Percentiles rank a stretch among this genome's conserved stretches.
These are phyloP conservation scores for Daedaleopsis sinensis DNA, from an alignment of 768 basidiomycete genomes.

Conservation along the genomic window DNA sequence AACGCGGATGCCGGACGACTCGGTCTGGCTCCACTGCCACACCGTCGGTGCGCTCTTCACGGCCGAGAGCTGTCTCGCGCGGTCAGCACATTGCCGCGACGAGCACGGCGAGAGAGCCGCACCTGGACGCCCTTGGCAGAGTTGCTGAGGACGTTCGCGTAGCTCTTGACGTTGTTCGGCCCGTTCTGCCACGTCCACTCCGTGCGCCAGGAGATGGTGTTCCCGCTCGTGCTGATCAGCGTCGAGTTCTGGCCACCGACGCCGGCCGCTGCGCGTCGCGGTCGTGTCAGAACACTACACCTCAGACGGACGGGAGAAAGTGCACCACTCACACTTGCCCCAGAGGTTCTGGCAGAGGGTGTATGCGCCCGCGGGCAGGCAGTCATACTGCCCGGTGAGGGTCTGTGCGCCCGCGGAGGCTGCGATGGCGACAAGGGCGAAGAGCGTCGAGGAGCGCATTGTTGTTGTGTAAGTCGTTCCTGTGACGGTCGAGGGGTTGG, in stretches of 20 bases:
- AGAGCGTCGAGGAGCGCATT: constrained; percentile 15
- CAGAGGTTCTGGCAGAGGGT: constrained; percentile 62
- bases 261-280: constrained; percentile 40
- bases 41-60: constrained; percentile 49
- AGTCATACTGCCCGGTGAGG: constrained; percentile 47
- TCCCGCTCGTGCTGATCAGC: constrained; percentile 40
- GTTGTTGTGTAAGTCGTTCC: not conserved
- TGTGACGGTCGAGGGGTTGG: not conserved
- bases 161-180: constrained; percentile 58
- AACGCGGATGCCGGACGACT: constrained; percentile 50
- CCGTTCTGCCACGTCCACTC: constrained; percentile 54
- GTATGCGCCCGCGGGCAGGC: constrained; percentile 48
- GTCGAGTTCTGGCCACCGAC: constrained; percentile 54
- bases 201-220: constrained; percentile 54
- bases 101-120: not conserved
- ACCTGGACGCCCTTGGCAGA: constrained; percentile 53
- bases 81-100: not conserved
- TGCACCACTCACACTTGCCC: constrained; percentile 42
- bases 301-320: not conserved
- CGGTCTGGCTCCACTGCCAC: constrained; percentile 50
- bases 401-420: constrained; percentile 37
- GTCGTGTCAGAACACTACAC: too few species aligned
- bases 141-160: constrained; percentile 52
- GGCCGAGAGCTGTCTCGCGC: constrained; percentile 39
- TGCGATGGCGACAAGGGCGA: constrained; percentile 14